Evolutionary conservation across 768 basidiomycete species (phyloP), one percentile per base, ranked within the genome.

Genomic region (Cyclocybe cylindracea): DNA sequence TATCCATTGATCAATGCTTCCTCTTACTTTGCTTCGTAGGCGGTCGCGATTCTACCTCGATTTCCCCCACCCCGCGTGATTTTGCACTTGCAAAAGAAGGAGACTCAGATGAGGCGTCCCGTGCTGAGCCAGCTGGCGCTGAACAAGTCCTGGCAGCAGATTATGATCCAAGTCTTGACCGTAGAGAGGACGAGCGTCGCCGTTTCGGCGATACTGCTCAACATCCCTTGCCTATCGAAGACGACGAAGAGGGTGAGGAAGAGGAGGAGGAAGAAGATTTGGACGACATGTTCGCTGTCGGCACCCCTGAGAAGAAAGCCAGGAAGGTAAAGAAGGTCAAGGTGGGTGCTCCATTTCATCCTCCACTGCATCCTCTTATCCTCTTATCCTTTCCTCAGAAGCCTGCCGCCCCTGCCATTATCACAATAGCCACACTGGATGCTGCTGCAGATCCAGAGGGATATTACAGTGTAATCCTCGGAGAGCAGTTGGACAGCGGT

Each of bases 211-310:
- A 63, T 61, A 73, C 56, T 1, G 44, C 36, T 19, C 59, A 59
- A 47, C 64, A 68, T 2, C 64, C 73, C 13, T 78, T 80, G n/a
- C 71, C 77, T 19, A 77, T 73, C 4, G 79, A 80, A 18, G 73
- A 77, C 11, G 80, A 78, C 39, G 78, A 82, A 50, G 79, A 83
- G 48, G 80, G 78, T 9, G 77, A 78, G n/a, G 80, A 81, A 24
- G 82, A 80, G 2, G 87, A 86, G 9, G 90, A 89, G 7, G 90
- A 91, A 10, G 91, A 93, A 2, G 91, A 94, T 34, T 79, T 96
- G 1, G 93, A 96, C 55, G 96, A 98, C 66, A 98, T 99, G 94
- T 98, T 98, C 61, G 87, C 93, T 18, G 78, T 91, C 16, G 76
- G 72, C 6, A 60, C 66, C 13, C 62, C 63, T 18, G 71, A 74